Evolutionary conservation across 495 filamentous ascomycete species (phyloP), one percentile per base, ranked within the genome.

Genomic region (Baudoinia panamericana): DNA sequence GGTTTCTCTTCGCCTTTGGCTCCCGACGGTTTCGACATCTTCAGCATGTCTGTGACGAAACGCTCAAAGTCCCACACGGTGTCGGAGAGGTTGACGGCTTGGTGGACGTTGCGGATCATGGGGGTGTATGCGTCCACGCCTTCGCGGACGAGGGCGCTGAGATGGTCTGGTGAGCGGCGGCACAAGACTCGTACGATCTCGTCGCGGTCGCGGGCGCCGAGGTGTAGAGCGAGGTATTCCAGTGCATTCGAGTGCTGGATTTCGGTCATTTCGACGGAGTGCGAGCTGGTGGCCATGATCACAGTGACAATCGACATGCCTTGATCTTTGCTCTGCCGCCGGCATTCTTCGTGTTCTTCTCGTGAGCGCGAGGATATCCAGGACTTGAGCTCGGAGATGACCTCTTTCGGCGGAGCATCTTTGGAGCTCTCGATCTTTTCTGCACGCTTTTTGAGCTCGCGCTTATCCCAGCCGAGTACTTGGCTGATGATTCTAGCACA

Each of bases 21-120:
- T 19, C 26, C 43, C 7, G 27, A 28, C 2, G 45, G 49, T 29
- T 63, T 63, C 6, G 59, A 55, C 9, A 65, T 48, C 24, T 63
- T 64, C 55, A 82, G 71, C 35, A 80, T 65, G 36, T 80, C 76
- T 4, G 58, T 62, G 2, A 80, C 41, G 51, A 82, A 80, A 36
- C 45, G 56, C 51, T 81, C 68, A 0, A 65, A 52, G 18, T 77
- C 71, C 20, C 58, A 60, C 0, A 81, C 45, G 22, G 76, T 73
- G 16, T 64, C 70, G 25, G 67, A 68, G 19, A 82, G 63, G 43
- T 82, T 75, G 6, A 79, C 66, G 4, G 70, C 68, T 34, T 79
- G 69, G 41, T 82, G 78, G 10, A 79, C 56, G 5, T 56, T 53
- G 4, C 77, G 66, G 26, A 82, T 80, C 36, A 80, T 69, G 3